Conservation (phyloP, 2,329 filamentous ascomycete species). For the Aspergillus arachidicola region DNA sequence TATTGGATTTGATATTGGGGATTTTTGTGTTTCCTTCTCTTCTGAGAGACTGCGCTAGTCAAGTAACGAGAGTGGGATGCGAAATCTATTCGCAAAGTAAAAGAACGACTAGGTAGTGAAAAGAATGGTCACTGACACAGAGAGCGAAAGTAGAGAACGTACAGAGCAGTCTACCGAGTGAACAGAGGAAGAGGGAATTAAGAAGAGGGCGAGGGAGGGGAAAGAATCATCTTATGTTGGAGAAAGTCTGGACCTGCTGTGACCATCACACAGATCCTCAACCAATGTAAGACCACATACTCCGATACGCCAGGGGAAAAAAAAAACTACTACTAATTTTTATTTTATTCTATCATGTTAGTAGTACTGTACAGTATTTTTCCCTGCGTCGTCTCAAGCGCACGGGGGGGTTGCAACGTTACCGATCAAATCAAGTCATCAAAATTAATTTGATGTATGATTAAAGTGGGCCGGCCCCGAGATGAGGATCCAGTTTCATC, state of each 20-base stretch:
- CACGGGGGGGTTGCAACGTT: neutral
- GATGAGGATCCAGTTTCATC: conserved; percentile 18
- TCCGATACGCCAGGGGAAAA: neutral
- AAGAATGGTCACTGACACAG: conserved; percentile 22
- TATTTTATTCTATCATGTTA: too few species aligned
- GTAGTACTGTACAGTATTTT: too few species aligned
- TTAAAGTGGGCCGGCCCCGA: conserved; percentile 14
- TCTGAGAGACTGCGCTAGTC: conserved; percentile 12
- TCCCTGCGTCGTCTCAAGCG: neutral
- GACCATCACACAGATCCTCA: too few species aligned
- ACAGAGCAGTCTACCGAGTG: conserved; percentile 16
- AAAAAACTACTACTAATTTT: too few species aligned
- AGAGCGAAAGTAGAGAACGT: conserved; percentile 12
- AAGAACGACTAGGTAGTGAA: conserved; percentile 20
- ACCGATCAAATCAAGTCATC: neutral
- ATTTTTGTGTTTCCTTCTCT: neutral
- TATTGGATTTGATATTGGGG: neutral
- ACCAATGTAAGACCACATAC: neutral
- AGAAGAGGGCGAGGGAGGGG: conserved; percentile 3
- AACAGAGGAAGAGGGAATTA: conserved; percentile 15
- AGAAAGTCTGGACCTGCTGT: too few species aligned
- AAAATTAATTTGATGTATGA: conserved; percentile 4
- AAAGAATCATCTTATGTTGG: neutral
- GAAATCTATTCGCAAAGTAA: conserved; percentile 41
- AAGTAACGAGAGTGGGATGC: conserved; percentile 24